Evolutionary conservation across 768 basidiomycete genomes (phyloP).

Genomic region (Suillus discolor): DNA sequence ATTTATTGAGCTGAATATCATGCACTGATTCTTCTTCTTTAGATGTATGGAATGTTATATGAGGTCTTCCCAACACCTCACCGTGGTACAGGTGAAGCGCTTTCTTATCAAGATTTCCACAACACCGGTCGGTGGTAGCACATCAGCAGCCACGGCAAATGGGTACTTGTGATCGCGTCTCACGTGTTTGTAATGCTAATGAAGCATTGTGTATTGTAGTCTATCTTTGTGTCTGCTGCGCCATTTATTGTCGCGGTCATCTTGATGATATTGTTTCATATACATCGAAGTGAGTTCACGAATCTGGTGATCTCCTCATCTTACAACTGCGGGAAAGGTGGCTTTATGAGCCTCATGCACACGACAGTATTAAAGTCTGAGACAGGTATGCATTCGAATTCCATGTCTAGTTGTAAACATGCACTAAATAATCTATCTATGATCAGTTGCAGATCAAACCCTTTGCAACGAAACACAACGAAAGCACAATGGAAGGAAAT

Average conservation of each 20-base stretch:
- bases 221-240: conserved; percentile 47
- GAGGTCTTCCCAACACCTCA: conserved; percentile 61
- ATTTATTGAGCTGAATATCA: background rate
- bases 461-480: background rate
- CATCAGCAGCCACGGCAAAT: conserved; percentile 35
- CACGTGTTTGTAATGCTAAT: background rate
- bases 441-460: conserved; percentile 4
- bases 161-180: conserved; percentile 26
- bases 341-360: background rate
- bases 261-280: conserved; percentile 46
- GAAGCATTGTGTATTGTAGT: conserved; percentile 22
- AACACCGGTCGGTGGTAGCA: conserved; percentile 33
- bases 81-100: conserved; percentile 57
- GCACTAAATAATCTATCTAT: conserved; percentile 12
- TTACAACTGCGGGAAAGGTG: conserved; percentile 27
- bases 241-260: conserved; percentile 45
- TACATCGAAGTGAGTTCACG: conserved; percentile 38
- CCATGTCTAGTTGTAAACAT: background rate
- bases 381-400: background rate
- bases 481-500: background rate
- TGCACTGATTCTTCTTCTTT: conserved; percentile 7
- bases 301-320: background rate
- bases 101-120: conserved; percentile 50
- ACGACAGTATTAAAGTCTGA: background rate
- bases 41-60: conserved; percentile 56